Conservation (phyloP, 2,329 filamentous ascomycete species). For the Lasiodiplodia sp. region DNA sequence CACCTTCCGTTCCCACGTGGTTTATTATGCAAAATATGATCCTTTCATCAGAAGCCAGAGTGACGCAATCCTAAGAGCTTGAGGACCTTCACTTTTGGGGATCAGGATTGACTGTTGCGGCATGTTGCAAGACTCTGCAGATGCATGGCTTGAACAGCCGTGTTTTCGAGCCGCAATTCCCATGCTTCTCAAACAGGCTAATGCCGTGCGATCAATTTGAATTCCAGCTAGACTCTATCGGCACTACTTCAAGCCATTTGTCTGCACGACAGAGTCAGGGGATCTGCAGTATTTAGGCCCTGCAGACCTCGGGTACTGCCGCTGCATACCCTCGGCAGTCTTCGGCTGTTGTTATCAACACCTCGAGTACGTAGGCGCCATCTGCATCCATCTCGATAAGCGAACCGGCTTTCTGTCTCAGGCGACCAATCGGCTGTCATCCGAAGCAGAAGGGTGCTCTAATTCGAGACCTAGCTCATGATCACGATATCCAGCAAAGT, state of each 20-base stretch:
- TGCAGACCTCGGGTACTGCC: constrained; percentile 16
- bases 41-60: background rate
- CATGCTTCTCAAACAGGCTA: background rate
- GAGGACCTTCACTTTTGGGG: background rate
- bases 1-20: background rate
- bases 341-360: background rate
- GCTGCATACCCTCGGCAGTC: constrained; percentile 14
- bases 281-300: background rate
- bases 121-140: background rate
- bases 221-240: background rate
- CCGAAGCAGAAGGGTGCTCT: background rate
- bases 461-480: too few species aligned
- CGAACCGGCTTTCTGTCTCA: background rate
- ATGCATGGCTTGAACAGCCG: background rate
- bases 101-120: too few species aligned
- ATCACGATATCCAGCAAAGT: too few species aligned
- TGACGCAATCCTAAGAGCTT: background rate
- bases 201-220: background rate
- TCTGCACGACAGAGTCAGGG: constrained; percentile 11
- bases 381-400: background rate
- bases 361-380: background rate
- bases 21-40: background rate
- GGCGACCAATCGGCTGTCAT: background rate
- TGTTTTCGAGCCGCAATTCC: background rate
- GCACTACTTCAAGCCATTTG: background rate